Base-by-base conservation (phyloP, 495 filamentous ascomycete species). In the Daldinia caldariorum region DNA sequence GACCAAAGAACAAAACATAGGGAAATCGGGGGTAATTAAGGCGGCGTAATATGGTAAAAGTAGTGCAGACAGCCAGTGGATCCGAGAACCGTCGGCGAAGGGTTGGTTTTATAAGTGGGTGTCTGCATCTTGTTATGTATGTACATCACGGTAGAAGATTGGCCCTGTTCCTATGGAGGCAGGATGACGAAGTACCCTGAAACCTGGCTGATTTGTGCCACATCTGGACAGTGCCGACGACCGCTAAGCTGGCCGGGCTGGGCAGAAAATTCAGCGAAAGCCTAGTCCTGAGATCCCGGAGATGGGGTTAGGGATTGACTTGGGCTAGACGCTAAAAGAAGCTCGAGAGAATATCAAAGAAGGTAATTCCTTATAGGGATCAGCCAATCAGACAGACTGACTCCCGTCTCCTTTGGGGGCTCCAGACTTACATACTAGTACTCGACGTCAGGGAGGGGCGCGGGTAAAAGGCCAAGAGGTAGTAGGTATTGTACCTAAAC, bases 281-380 rank as follows among this genome's bases (percentile, higher is more conserved):
- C 50, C 64, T 45, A 66, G 64, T 66, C 65, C 70, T 72, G 61
- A 69, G 65, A 66, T 62, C 58, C 61, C 62, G 53, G 63, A 67
- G 66, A 63, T 37, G 45, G 53, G 41, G 61, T 41, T 58, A 67
- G 62, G 71, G 54, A 63, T 63, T 45, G 31, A 9, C 58, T 60
- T 49, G 71, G 71, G 66, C 71, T 59, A 67, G 74, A 76, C 71
- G 68, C 74, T 74, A 76, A 60, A 71, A 66, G 71, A 71, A 67
- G 67, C 54, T 73, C 62, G 53, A 73, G 54, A 67, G 63, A 73
- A 77, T 56, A 64, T 75, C 72, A 68, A 75, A 75, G 72, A 73
- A 75, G 72, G 72, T 58, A 75, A 75, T 69, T 72, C 59, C 58
- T 67, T 10, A 57, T 64, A 61, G 20, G 22, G 20, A 35, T 26